These are phyloP conservation scores for Camelina neglecta DNA, from an alignment of 345 rosid species.

Conservation along the genomic window DNA sequence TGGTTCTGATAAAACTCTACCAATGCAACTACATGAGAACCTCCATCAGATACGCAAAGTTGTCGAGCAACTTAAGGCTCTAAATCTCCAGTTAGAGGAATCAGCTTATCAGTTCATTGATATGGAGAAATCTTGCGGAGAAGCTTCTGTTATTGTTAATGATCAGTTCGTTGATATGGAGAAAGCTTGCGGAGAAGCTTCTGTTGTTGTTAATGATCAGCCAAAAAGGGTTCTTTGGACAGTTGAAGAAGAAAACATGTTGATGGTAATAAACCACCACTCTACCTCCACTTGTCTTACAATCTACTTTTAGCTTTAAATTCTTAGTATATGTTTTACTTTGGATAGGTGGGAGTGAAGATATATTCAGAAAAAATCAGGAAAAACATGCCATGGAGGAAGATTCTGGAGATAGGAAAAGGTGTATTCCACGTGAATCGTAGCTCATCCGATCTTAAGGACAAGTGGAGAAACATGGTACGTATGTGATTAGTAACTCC, in stretches of 20 bases:
- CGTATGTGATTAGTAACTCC: neutral
- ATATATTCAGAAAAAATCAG: neutral
- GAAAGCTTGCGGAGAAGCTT: neutral
- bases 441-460: neutral
- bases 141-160: neutral
- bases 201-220: neutral
- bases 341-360: constrained; percentile 9
- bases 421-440: neutral
- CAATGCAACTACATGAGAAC: neutral
- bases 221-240: constrained; percentile 3
- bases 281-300: neutral
- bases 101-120: neutral
- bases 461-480: neutral
- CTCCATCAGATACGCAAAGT: neutral
- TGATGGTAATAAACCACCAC: neutral
- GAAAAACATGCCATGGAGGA: constrained; percentile 2
- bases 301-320: neutral
- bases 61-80: neutral
- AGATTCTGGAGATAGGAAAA: constrained; percentile 8
- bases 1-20: neutral
- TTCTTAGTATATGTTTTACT: neutral
- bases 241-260: neutral
- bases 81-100: neutral
- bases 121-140: neutral
- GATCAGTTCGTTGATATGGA: constrained; percentile 1